Evolutionary conservation across 1,284 basidiomycete genomes (phyloP).

Genomic region (Apiotrichum brassicae): DNA sequence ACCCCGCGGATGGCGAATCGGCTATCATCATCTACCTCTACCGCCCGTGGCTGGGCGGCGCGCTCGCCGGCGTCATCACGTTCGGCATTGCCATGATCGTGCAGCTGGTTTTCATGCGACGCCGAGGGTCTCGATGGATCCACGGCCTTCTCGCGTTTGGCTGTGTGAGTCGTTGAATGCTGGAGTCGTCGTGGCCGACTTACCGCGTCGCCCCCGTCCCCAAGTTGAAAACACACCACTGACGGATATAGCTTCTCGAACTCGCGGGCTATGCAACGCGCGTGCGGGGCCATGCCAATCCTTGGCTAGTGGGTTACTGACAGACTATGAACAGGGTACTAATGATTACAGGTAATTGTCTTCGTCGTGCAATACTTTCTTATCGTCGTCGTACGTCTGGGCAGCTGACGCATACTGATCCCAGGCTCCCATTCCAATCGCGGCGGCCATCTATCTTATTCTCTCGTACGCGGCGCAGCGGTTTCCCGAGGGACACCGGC

Average conservation of each 20-base stretch:
- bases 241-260: conserved; percentile 28
- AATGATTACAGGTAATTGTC: conserved; percentile 14
- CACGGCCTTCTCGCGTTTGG: conserved; percentile 23
- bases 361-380: conserved; percentile 46
- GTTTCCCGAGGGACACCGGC: conserved; percentile 19
- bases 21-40: conserved; percentile 44
- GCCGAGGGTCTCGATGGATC: conserved; percentile 20
- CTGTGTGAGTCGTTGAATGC: conserved; percentile 13
- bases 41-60: conserved; percentile 35
- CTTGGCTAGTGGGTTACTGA: conserved; percentile 18
- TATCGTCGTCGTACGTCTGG: conserved; percentile 44
- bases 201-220: background rate
- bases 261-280: conserved; percentile 33
- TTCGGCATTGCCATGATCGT: conserved; percentile 34
- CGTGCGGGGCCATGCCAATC: conserved; percentile 20
- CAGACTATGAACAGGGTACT: too few relatives aligned
- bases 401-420: background rate
- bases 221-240: background rate
- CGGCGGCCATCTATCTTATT: conserved; percentile 45
- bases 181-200: background rate
- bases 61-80: conserved; percentile 29
- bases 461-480: conserved; percentile 31
- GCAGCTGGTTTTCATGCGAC: conserved; percentile 26
- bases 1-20: conserved; percentile 29
- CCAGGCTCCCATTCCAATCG: conserved; percentile 45